Conservation (phyloP, 2,329 filamentous ascomycete genomes). For the Penicillium italicum region DNA sequence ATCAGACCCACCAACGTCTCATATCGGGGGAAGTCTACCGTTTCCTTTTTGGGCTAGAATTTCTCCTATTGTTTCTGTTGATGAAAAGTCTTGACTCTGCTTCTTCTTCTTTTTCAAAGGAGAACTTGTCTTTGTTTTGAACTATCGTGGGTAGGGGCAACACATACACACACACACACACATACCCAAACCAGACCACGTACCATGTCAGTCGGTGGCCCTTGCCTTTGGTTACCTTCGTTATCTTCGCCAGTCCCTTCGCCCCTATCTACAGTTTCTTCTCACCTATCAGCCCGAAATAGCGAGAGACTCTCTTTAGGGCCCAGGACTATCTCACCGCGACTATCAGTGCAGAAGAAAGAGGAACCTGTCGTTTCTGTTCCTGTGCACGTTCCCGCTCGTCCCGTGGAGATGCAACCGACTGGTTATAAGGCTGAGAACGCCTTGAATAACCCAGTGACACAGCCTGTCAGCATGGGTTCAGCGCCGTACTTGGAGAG, state of each 20-base stretch:
- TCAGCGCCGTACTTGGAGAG: slow-evolving; percentile 17
- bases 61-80: slow-evolving; percentile 6
- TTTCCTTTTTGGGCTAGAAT: slow-evolving; percentile 7
- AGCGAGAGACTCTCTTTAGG: slow-evolving; percentile 23
- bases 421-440: slow-evolving; percentile 29
- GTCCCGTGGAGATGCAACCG: slow-evolving; percentile 27
- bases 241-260: slow-evolving; percentile 31
- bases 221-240: slow-evolving; percentile 36
- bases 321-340: slow-evolving; percentile 21
- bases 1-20: slow-evolving; percentile 30
- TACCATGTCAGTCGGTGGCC: slow-evolving; percentile 39
- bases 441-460: slow-evolving; percentile 20
- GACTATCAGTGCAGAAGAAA: slow-evolving; percentile 22
- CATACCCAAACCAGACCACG: slow-evolving; percentile 8
- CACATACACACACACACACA: slow-evolving; percentile 4
- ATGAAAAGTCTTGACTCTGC: not conserved
- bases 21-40: slow-evolving; percentile 17
- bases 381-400: not conserved
- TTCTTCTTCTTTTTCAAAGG: not conserved
- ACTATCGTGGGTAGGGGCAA: slow-evolving; percentile 4
- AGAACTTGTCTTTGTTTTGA: slow-evolving; percentile 1
- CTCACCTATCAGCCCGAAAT: slow-evolving; percentile 28
- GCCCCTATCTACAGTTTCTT: slow-evolving; percentile 29
- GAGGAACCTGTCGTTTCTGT: slow-evolving; percentile 18
- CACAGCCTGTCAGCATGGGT: slow-evolving; percentile 8